Conservation (phyloP, 2,329 filamentous ascomycete genomes). For the Trichophaea hybrida region DNA sequence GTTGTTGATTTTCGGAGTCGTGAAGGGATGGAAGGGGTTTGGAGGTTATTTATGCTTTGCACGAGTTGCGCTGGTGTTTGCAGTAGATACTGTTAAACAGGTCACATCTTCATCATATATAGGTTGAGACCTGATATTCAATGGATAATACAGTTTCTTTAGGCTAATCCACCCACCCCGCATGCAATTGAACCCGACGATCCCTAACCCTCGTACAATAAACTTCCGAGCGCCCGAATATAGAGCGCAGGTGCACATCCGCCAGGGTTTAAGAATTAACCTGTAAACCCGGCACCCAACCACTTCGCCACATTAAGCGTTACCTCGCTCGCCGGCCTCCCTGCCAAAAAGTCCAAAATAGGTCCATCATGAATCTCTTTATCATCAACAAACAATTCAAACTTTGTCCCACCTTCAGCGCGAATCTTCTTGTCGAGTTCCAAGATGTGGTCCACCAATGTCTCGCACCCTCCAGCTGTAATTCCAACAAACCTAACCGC, state of each 20-base stretch:
- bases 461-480: conserved; percentile 42
- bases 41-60: no score
- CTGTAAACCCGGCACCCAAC: neutral
- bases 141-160: no score
- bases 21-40: no score
- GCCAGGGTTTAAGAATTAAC: neutral
- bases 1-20: neutral
- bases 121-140: no score
- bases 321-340: neutral
- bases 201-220: no score
- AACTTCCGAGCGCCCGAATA: no score
- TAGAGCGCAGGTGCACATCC: no score
- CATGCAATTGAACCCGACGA: no score
- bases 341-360: neutral
- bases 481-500: conserved; percentile 39
- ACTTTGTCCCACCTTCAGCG: neutral
- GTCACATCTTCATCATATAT: no score
- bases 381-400: neutral
- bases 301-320: neutral
- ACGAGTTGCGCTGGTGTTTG: no score
- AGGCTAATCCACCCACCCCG: no score
- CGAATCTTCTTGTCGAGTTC: neutral
- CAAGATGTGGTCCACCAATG: conserved; percentile 42
- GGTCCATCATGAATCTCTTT: conserved; percentile 2
- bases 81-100: no score